Evolutionary conservation across 768 basidiomycete genomes (phyloP).

Genomic region (Phanerochaete carnosa): DNA sequence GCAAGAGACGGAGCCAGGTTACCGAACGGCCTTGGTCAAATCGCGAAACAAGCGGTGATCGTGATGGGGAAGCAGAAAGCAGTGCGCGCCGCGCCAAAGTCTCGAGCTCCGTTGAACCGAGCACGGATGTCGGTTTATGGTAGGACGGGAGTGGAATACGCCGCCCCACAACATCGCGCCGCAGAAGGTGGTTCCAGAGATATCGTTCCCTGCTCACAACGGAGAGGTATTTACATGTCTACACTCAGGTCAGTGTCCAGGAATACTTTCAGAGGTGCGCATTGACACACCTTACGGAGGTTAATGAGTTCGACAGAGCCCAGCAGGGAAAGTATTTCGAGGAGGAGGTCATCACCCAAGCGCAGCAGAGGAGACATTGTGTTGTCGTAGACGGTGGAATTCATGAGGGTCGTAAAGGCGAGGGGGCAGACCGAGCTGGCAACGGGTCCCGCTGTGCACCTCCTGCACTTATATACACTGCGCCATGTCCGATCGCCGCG

Average conservation of each 20-base stretch:
- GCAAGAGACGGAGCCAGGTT: constrained; percentile 5
- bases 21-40: constrained; percentile 4
- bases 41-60: constrained; percentile 1
- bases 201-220: constrained; percentile 4
- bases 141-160: constrained; percentile 6
- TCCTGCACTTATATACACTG: neutral
- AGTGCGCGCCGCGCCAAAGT: constrained; percentile 11
- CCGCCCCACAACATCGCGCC: constrained; percentile 9
- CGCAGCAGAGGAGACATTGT: constrained; percentile 3
- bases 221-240: constrained; percentile 13
- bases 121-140: neutral
- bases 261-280: neutral
- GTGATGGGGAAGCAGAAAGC: neutral
- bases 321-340: constrained; percentile 6
- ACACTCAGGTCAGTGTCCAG: neutral
- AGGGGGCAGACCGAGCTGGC: neutral
- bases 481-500: neutral
- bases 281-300: constrained; percentile 6
- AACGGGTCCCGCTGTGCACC: neutral
- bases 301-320: constrained; percentile 4
- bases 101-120: constrained; percentile 1
- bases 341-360: constrained; percentile 13
- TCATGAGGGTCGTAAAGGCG: neutral
- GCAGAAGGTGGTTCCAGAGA: constrained; percentile 10
- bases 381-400: neutral